These are phyloP conservation scores for Herpetomonas samuelpessoai DNA, from an alignment of 208 protist genomes.

Conservation along the genomic window DNA sequence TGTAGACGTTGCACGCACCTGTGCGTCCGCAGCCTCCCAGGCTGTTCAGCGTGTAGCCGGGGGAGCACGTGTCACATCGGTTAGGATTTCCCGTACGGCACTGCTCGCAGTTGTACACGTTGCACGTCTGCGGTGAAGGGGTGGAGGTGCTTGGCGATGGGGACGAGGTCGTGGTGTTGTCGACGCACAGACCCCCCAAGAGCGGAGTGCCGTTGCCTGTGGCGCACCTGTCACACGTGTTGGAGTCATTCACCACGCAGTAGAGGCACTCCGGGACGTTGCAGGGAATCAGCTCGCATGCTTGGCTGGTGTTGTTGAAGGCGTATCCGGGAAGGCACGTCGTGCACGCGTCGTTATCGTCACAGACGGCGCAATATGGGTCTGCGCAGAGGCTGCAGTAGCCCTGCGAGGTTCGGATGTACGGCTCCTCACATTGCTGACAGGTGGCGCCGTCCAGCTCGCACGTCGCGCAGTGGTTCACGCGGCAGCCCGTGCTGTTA, in stretches of 20 bases:
- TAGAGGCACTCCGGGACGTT: conserved; percentile 5
- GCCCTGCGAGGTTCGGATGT: not conserved
- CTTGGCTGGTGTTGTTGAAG: conserved; percentile 6
- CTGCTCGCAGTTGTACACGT: not conserved
- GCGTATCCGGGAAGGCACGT: conserved; percentile 3
- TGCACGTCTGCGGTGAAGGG: not conserved
- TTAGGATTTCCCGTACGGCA: not conserved
- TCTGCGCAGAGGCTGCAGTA: not conserved
- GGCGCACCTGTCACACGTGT: not conserved
- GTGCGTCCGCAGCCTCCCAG: not conserved
- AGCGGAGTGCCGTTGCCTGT: conserved; percentile 9
- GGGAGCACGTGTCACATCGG: not conserved
- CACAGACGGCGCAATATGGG: conserved; percentile 1
- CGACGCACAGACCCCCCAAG: conserved; percentile 10
- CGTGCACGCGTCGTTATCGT: conserved; percentile 5
- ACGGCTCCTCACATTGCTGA: not conserved
- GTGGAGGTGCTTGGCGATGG: not conserved
- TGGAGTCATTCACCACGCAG: conserved; percentile 2
- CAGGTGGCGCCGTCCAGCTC: no score
- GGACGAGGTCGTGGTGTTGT: conserved; percentile 9
- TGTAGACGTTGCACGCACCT: not conserved
- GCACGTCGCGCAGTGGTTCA: no score
- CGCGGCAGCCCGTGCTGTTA: no score
- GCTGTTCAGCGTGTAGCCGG: not conserved
- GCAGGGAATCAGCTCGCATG: conserved; percentile 7